Evolutionary conservation across 371 early-diverging fungal species (phyloP).

Genomic region (Syncephalastrum contaminatum): DNA sequence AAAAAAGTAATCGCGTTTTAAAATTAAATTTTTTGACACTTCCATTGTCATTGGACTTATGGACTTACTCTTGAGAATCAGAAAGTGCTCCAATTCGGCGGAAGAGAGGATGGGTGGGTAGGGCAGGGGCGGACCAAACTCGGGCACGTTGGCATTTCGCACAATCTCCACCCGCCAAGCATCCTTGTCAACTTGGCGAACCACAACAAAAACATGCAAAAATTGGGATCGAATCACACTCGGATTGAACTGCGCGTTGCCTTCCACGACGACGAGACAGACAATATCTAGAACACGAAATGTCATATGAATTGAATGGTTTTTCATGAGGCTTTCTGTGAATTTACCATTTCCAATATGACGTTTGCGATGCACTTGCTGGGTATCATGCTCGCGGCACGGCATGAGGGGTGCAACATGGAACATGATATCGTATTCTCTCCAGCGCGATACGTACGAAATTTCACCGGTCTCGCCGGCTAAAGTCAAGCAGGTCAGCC

Average conservation of each 20-base stretch:
- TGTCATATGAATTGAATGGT: not conserved
- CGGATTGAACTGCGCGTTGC: slow-evolving; percentile 55
- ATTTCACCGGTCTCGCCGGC: slow-evolving; percentile 70
- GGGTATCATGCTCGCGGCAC: slow-evolving; percentile 61
- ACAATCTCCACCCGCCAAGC: slow-evolving; percentile 55
- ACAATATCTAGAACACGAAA: slow-evolving; percentile 58
- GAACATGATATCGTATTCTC: slow-evolving; percentile 79
- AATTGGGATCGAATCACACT: slow-evolving; percentile 67
- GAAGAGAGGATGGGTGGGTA: slow-evolving; percentile 57
- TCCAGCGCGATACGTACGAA: slow-evolving; percentile 76
- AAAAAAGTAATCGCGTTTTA: not conserved
- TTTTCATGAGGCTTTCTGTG: not conserved
- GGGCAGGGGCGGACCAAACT: slow-evolving; percentile 66
- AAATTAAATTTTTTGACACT: not conserved
- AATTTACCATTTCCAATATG: slow-evolving; percentile 78
- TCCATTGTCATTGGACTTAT: too few relatives aligned
- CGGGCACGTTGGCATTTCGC: slow-evolving; percentile 56
- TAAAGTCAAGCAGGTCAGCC: slow-evolving; percentile 5
- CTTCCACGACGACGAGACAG: slow-evolving; percentile 67
- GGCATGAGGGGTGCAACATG: slow-evolving; percentile 83
- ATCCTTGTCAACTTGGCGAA: slow-evolving; percentile 40
- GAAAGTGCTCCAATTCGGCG: slow-evolving; percentile 47
- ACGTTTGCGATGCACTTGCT: slow-evolving; percentile 79
- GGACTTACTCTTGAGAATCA: slow-evolving; percentile 52
- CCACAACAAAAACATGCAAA: slow-evolving; percentile 67